These are phyloP conservation scores for Hortiboletus campestris DNA, from an alignment of 768 basidiomycete genomes.

Conservation along the genomic window DNA sequence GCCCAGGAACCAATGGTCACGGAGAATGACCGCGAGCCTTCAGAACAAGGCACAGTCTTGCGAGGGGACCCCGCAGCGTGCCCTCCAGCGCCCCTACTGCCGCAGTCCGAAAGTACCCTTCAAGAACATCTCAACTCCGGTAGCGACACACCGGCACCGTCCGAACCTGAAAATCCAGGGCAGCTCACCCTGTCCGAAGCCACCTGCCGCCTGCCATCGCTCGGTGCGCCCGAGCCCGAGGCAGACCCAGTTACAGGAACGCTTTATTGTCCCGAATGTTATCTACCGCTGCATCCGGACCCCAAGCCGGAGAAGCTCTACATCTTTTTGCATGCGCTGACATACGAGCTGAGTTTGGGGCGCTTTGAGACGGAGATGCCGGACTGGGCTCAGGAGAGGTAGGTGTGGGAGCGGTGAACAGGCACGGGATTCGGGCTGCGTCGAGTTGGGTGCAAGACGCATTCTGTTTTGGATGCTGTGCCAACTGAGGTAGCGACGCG, in stretches of 20 bases:
- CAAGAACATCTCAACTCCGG: neutral
- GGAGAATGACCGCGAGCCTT: neutral
- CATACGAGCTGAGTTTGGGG: conserved; percentile 82
- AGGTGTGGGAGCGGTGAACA: conserved; percentile 52
- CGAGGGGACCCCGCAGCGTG: neutral
- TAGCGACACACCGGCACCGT: neutral
- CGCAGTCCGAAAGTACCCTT: neutral
- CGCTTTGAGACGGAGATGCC: conserved; percentile 85
- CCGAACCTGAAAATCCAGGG: neutral
- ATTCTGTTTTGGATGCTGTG: too few species aligned
- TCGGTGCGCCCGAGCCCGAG: conserved; percentile 23
- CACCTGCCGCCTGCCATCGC: conserved; percentile 32
- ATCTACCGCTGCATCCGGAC: conserved; percentile 89
- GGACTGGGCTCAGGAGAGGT: conserved; percentile 79
- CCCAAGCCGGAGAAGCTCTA: conserved; percentile 89
- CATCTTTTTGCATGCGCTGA: conserved; percentile 92
- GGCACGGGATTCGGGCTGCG: neutral
- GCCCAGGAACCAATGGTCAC: conserved; percentile 8
- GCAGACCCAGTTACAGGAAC: conserved; percentile 43
- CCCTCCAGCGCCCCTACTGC: neutral
- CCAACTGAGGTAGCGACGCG: neutral
- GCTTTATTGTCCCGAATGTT: conserved; percentile 86
- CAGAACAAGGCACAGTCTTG: neutral
- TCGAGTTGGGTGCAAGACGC: too few species aligned
- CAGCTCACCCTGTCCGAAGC: conserved; percentile 52